These are phyloP conservation scores for Penicillium aurantiogriseum DNA, from an alignment of 2,329 filamentous ascomycete species.

Conservation along the genomic window DNA sequence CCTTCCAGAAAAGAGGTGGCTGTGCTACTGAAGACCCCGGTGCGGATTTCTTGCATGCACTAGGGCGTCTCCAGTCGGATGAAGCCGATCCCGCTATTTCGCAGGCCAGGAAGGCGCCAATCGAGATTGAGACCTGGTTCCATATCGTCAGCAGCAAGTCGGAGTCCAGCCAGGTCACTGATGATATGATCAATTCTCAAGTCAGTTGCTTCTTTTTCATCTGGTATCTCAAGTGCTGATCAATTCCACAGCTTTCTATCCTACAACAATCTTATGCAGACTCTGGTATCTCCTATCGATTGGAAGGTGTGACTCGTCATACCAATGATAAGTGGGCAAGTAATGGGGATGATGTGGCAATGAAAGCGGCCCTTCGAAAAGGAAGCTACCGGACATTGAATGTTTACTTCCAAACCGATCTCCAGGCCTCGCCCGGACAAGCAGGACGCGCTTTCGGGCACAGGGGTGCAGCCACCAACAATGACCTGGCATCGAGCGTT, in stretches of 20 bases:
- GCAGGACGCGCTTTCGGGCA: constrained; percentile 26
- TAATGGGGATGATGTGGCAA: constrained; percentile 47
- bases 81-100: constrained; percentile 13
- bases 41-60: constrained; percentile 25
- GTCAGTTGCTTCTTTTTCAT: constrained; percentile 23
- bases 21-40: constrained; percentile 35
- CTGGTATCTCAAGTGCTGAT: constrained; percentile 3
- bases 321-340: constrained; percentile 57
- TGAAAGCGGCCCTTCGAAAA: constrained; percentile 55
- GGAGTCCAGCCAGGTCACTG: constrained; percentile 28
- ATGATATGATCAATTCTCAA: constrained; percentile 37
- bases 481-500: constrained; percentile 34
- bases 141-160: constrained; percentile 42
- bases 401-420: constrained; percentile 59
- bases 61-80: constrained; percentile 24
- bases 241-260: constrained; percentile 29
- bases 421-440: constrained; percentile 34
- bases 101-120: constrained; percentile 27
- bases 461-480: constrained; percentile 11
- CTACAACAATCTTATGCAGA: constrained; percentile 49
- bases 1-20: constrained; percentile 22
- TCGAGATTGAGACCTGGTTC: constrained; percentile 44
- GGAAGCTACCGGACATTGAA: constrained; percentile 57
- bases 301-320: constrained; percentile 51
- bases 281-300: constrained; percentile 50